Evolutionary conservation across 1,284 basidiomycete genomes (phyloP), one percentile per base, ranked within the genome.

Genomic region (Tilletia walkeri): DNA sequence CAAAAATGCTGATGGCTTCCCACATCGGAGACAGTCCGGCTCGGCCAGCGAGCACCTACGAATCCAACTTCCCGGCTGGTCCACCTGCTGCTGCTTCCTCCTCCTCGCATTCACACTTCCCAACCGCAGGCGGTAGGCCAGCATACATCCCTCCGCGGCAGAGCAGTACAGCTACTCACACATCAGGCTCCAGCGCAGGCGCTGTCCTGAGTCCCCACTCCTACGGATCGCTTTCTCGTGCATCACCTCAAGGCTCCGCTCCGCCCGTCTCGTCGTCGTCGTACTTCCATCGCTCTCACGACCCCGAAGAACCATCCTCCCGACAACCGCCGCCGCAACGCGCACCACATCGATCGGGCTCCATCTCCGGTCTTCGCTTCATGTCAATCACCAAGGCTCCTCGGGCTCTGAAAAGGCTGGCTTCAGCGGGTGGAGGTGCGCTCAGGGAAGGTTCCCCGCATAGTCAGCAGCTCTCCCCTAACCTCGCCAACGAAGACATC

Each of bases 21-120:
- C 50, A 53, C 50, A 53, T 53, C 50, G 50, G 50, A 10, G 50
- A 53, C 50, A 53, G 50, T 18, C 50, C 50, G 6, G 50, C 50
- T 7, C 7, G 50, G 50, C 50, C 10, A 18, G 18, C 7, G 50
- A 53, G 50, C 16, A 53, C 20, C 18, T 53, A 12, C 50, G 50
- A 53, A 7, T 45, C 41, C 41, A 14, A 7, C 41, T 45, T 45
- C 41, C 41, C 41, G 24, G 24, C 24, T 30, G 24, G 24, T 30
- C 24, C 24, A 30, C 24, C 24, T 48, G 47, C 47, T 12, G 12
- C 47, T 12, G 12, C 47, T 18, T 53, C 50, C 16, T 53, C 50
- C 50, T 53, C 50, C 6, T 6, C 20, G n/a, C 50, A 10, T 6
- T 53, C 50, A 53, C 50, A 10, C 18, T 53, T 18, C 3, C 41